Base-by-base conservation (phyloP, 345 rosid species). In the Syzygium grande region DNA sequence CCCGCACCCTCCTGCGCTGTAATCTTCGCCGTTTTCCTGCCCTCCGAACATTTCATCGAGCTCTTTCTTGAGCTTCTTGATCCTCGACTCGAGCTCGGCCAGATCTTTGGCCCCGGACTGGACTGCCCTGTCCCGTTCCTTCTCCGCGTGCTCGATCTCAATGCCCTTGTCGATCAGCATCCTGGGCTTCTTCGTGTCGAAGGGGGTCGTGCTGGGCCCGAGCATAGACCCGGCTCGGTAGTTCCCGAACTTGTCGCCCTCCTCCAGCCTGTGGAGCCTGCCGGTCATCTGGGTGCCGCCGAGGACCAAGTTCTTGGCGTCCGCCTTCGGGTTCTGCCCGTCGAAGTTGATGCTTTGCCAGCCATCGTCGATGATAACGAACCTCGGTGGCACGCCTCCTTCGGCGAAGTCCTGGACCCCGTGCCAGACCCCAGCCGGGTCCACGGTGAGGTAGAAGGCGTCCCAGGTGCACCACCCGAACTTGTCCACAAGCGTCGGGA, bases 401-500 rank as follows among this genome's bases (percentile, higher is more conserved):
- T 94, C 94, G 5, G 84, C 85, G 73, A 95, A 94, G 49, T 97
- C 97, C 56, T 94, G 93, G 85, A 96, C 93, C 15, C 99, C 99
- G 29, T 91, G 93, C 97, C 98, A 96, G 27, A 94, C 88, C 9
- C 96, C 95, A 17, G 92, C 91, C 1, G 99, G 99, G 86, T 96
- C 96, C 22, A 97, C 98, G 1, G 97, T 95, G 34, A 97, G 92
- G 91, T 95, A 97, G 85, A 96, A 94, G 12, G 99, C 97, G 89
- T 97, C 99, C 99, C 99, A 97, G 63, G 99, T 97, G 90, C 99
- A 97, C 99, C 99, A 96, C 46, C 99, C 99, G 53, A 97, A 97
- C 92, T 96, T 96, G 85, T 96, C 92, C 16, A 92, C 88, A 43
- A 96, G 87, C 10, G 91, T 85, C 4, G 98, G 97, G 23, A 84